Evolutionary conservation across 1,139 yeast species (phyloP), one percentile per base, ranked within the genome.

Genomic region (Pichia kudriavzevii): DNA sequence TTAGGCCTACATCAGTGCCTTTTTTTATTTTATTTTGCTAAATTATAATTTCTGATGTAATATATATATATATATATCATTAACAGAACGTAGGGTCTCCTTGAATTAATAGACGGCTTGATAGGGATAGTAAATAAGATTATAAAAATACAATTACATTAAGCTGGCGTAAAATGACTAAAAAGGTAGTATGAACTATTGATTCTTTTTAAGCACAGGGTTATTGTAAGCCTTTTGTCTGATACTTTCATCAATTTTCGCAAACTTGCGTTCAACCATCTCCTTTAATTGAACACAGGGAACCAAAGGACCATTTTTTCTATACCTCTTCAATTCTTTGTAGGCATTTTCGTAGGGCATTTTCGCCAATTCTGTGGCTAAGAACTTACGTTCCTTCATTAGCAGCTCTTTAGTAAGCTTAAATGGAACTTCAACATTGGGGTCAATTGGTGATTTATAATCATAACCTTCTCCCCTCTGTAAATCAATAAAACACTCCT

Each of bases 391-490:
- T 41, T 69, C 60, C 35, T 58, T 59, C 32, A 67, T 64, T 42
- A 72, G 59, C 44, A 67, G 67, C 32, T 64, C 67, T 48, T 61
- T 64, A 43, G 60, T 62, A 44, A 73, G 57, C 17, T 59, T 57
- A 44, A 72, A 64, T 49, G 67, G 66, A 29, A 49, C 26, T 8
- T 31, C 38, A 11, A 31, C 25, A 19, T 22, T 17, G 10, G 22
- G 21, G 13, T 31, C 33, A 17, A 17, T 11, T 56, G 48, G 14
- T 5, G 30, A 20, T 9, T 17, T 16, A 17, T 87, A 75, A 48
- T 72, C 71, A 60, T 66, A 91, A 23, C 97, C 97, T 64, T 91
- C 97, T 36, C 93, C 95, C 10, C 63, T 61, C 19, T 70, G 70
- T 46, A 91, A 70, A 17, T 59, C 59, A 22, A 77, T 65, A 22